Evolutionary conservation across 2,329 filamentous ascomycete genomes (phyloP), one percentile per base, ranked within the genome.

Genomic region (Bipolaris zeicola): DNA sequence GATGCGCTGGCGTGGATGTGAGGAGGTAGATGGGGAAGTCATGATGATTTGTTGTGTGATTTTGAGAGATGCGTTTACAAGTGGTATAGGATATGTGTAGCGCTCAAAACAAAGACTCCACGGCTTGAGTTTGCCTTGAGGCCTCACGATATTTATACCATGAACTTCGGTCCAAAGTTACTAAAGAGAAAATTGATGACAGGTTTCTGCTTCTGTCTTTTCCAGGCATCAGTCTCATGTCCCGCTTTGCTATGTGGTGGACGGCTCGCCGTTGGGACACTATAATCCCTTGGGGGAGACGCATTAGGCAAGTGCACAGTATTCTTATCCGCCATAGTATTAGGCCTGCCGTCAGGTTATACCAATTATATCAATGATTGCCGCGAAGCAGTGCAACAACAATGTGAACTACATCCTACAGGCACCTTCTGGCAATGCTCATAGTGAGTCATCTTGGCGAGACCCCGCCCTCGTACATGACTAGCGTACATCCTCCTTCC

Each of bases 1-100:
- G 42, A 80, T 67, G 53, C 76, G 68, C 51, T 71, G 69, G 26
- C 74, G 74, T 22, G 62, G 58, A 11, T 53, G 51, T 8, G 56
- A 39, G 2, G 49, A 41, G 3, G 52, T 5, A 5, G 58, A 36
- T n/a, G 24, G 6, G 2, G 45, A 46, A 52, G 60, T 42, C 64
- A 68, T 67, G n/a, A 10, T 38, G 24, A 14, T 33, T 24, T 31
- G 14, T 5, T 22, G 6, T 44, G 42, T 5, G n/a, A 11, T 14
- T 28, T 10, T 28, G 26, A 28, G 26, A 28, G 26, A 28, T 10
- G 26, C 8, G 26, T 28, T 28, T 10, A 28, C 26, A 10, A 28
- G 26, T 8, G 8, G 26, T 28, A 10, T 38, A 38, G n/a, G 16
- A 36, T 16, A 38, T 38, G 24, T 26, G n/a, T 22, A 26, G 28